A percentile compares a stretch with the other conserved stretches of the same genome.
Conservation (phyloP, 352 stramenopile genomes). For the Phytopythium aichiense region DNA sequence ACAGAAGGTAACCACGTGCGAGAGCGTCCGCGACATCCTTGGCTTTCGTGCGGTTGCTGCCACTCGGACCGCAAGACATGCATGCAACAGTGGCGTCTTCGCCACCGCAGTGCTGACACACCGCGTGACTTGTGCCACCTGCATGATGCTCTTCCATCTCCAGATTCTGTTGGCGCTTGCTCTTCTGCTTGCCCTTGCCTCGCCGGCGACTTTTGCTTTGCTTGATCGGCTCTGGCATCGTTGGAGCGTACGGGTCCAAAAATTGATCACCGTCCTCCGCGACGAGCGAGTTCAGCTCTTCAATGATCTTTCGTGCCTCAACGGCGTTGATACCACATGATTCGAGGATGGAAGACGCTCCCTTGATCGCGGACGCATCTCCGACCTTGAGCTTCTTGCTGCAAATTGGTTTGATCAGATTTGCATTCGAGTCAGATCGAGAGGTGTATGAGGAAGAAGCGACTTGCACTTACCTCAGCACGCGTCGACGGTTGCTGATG, state of each 20-base stretch:
- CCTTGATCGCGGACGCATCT: slow-evolving; percentile 56
- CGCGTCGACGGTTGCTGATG: slow-evolving; percentile 58
- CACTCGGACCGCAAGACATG: slow-evolving; percentile 43
- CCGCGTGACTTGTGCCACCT: slow-evolving; percentile 13
- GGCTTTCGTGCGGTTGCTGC: slow-evolving; percentile 21
- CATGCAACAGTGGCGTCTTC: slow-evolving; percentile 59
- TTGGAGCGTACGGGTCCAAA: slow-evolving; percentile 20
- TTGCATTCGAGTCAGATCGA: background rate
- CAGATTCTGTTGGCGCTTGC: slow-evolving; percentile 14
- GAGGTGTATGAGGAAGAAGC: too few species aligned
- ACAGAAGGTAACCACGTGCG: slow-evolving; percentile 63
- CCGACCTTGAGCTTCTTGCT: slow-evolving; percentile 80
- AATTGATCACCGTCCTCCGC: slow-evolving; percentile 11
- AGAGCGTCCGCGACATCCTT: slow-evolving; percentile 52
- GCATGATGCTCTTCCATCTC: slow-evolving; percentile 6
- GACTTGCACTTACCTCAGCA: slow-evolving; percentile 39
- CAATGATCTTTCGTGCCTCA: slow-evolving; percentile 51
- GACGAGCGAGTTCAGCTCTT: slow-evolving; percentile 50
- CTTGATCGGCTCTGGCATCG: slow-evolving; percentile 9
- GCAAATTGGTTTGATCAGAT: background rate
- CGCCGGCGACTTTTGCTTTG: slow-evolving; percentile 29
- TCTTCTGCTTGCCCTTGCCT: slow-evolving; percentile 63
- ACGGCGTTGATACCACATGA: slow-evolving; percentile 51
- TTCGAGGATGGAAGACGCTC: slow-evolving; percentile 64
- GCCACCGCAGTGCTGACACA: slow-evolving; percentile 72